Evolutionary conservation across 768 basidiomycete species (phyloP).

Genomic region (Candolleomyces eurysporus): DNA sequence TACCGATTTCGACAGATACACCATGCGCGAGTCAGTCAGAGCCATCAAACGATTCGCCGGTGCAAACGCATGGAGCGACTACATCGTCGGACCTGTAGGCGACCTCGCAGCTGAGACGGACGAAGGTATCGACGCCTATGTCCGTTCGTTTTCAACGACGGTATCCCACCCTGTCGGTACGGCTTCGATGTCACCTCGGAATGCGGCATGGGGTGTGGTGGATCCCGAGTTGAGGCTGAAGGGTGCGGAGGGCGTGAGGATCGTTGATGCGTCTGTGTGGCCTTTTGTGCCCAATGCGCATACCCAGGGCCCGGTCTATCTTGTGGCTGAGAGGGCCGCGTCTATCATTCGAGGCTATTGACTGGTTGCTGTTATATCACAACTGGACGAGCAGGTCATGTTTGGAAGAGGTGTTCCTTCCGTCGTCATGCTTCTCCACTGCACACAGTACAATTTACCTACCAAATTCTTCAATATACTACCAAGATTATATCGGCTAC

Average conservation of each 20-base stretch:
- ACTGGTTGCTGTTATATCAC: background rate
- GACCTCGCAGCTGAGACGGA: conserved; percentile 14
- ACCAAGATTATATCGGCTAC: too few species aligned
- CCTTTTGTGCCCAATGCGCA: conserved; percentile 30
- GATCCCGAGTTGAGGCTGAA: conserved; percentile 29
- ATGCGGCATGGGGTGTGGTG: conserved; percentile 24
- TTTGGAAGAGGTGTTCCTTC: too few species aligned
- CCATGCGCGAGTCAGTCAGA: conserved; percentile 20
- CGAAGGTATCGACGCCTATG: conserved; percentile 17
- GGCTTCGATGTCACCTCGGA: conserved; percentile 21
- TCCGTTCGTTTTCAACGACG: conserved; percentile 14
- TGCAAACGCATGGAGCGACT: conserved; percentile 23
- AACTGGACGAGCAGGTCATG: too few species aligned
- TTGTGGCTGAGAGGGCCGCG: conserved; percentile 32
- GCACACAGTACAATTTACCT: too few species aligned
- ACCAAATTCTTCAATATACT: too few species aligned
- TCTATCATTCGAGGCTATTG: conserved; percentile 2
- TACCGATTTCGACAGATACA: conserved; percentile 22
- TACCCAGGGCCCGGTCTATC: conserved; percentile 32
- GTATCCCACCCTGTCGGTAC: conserved; percentile 27
- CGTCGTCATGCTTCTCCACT: too few species aligned
- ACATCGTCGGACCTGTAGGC: conserved; percentile 19
- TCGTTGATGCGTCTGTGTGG: conserved; percentile 30
- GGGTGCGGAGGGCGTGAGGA: conserved; percentile 24
- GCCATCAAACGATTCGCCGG: conserved; percentile 18